Percentiles rank a stretch among this genome's conserved stretches.
These are phyloP conservation scores for Nannizzia gypsea DNA, from an alignment of 2,329 filamentous ascomycete genomes.

Conservation along the genomic window DNA sequence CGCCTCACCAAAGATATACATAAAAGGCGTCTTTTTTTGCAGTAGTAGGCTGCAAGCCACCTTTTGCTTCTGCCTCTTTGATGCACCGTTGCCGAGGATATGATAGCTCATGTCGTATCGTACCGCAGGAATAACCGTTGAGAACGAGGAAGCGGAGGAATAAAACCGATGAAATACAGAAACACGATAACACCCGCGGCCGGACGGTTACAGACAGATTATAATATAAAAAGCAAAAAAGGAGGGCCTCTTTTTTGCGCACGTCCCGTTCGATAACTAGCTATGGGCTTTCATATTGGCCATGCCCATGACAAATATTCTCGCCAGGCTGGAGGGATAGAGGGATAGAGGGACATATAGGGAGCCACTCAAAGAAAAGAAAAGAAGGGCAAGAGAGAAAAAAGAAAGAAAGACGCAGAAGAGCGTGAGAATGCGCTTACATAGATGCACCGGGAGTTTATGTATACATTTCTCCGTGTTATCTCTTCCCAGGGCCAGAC, in stretches of 20 bases:
- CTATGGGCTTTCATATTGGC: not conserved
- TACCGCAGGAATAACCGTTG: not conserved
- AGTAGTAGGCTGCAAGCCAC: not conserved
- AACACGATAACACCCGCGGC: not conserved
- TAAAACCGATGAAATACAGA: not conserved
- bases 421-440: not conserved
- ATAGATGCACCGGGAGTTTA: not conserved
- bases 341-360: too few species aligned
- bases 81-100: conserved; percentile 3
- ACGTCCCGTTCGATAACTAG: conserved; percentile 3
- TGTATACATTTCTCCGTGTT: not conserved
- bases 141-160: not conserved
- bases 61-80: not conserved
- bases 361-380: too few species aligned
- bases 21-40: not conserved
- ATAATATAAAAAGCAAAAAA: not conserved
- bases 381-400: not conserved
- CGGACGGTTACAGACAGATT: not conserved
- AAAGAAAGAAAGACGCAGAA: not conserved
- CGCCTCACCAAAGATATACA: not conserved
- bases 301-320: not conserved
- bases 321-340: not conserved
- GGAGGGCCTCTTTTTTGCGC: not conserved
- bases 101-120: not conserved
- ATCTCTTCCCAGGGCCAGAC: not conserved